phyloP scores from a whole-genome alignment of 2,329 filamentous ascomycete genomes.

The Helicocarpus griseus region DNA sequence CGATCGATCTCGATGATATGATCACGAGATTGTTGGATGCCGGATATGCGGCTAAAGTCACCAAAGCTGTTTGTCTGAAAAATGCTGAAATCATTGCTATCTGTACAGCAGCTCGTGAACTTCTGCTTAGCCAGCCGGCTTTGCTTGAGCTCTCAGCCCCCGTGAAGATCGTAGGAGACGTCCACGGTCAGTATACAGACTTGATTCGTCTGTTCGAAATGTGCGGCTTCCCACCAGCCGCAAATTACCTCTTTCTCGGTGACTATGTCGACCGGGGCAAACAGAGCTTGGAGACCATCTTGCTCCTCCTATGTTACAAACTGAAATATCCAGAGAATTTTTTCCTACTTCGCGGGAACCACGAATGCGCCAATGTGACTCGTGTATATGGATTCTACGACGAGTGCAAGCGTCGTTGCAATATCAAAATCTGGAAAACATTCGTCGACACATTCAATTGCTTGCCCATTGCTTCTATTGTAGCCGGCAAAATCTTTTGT shows the following conservation, averaged over 20 bases:
- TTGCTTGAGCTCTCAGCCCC: slow-evolving; percentile 85
- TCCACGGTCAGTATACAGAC: slow-evolving; percentile 94
- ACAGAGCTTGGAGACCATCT: slow-evolving; percentile 88
- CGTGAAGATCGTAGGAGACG: slow-evolving; percentile 95
- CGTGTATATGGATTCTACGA: slow-evolving; percentile 97
- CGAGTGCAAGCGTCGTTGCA: slow-evolving; percentile 91
- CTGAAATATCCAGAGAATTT: slow-evolving; percentile 97
- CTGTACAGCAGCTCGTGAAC: slow-evolving; percentile 77
- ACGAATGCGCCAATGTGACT: slow-evolving; percentile 94
- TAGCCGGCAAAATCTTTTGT: slow-evolving; percentile 95
- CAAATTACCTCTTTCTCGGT: slow-evolving; percentile 89
- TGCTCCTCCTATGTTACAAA: slow-evolving; percentile 90
- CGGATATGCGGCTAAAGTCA: slow-evolving; percentile 91
- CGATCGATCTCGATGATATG: slow-evolving; percentile 92
- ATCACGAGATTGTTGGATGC: slow-evolving; percentile 91
- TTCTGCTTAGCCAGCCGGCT: slow-evolving; percentile 84
- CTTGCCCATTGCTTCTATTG: slow-evolving; percentile 89
- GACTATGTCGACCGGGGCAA: slow-evolving; percentile 97
- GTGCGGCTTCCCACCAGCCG: slow-evolving; percentile 87
- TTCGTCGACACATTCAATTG: slow-evolving; percentile 97
- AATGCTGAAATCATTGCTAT: slow-evolving; percentile 96
- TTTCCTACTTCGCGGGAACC: slow-evolving; percentile 86
- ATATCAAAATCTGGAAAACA: slow-evolving; percentile 96
- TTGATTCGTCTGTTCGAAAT: slow-evolving; percentile 96
- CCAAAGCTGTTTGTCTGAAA: slow-evolving; percentile 93